These are phyloP conservation scores for Phytophthora tentaculata DNA, from an alignment of 352 stramenopile genomes.

Conservation along the genomic window DNA sequence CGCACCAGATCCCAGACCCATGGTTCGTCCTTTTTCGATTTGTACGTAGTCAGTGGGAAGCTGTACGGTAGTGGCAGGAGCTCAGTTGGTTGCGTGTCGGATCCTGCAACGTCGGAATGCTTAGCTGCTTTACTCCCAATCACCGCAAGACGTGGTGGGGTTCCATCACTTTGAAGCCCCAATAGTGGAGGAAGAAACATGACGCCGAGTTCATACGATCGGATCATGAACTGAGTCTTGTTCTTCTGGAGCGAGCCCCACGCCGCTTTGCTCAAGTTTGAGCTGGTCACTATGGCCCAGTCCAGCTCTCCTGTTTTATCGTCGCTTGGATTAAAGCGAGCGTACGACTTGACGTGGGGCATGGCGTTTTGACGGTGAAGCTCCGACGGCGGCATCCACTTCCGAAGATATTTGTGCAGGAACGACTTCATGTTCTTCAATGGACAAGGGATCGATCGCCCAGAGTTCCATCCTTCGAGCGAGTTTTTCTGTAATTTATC, in stretches of 20 bases:
- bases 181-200: slow-evolving; percentile 64
- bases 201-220: slow-evolving; percentile 83
- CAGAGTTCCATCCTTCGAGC: slow-evolving; percentile 78
- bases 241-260: slow-evolving; percentile 82
- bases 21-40: slow-evolving; percentile 73
- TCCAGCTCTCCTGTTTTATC: slow-evolving; percentile 46
- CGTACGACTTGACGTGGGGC: slow-evolving; percentile 87
- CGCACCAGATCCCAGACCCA: slow-evolving; percentile 84
- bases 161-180: slow-evolving; percentile 2
- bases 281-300: slow-evolving; percentile 82
- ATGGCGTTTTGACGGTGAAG: slow-evolving; percentile 80
- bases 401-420: slow-evolving; percentile 84
- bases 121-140: slow-evolving; percentile 41
- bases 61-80: slow-evolving; percentile 66
- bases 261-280: slow-evolving; percentile 85
- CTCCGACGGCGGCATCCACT: slow-evolving; percentile 62
- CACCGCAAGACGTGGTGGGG: slow-evolving; percentile 34
- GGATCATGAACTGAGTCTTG: slow-evolving; percentile 80
- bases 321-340: slow-evolving; percentile 54
- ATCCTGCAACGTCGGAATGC: slow-evolving; percentile 8
- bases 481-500: slow-evolving; percentile 62
- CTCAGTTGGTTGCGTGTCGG: slow-evolving; percentile 14
- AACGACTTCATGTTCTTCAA: slow-evolving; percentile 90
- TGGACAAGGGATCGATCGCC: slow-evolving; percentile 71
- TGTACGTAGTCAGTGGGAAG: slow-evolving; percentile 75